Percentiles rank a stretch among this genome's conserved stretches.
These are phyloP conservation scores for Rhizophlyctis rosea DNA, from an alignment of 192 early-diverging fungal genomes.

Conservation along the genomic window DNA sequence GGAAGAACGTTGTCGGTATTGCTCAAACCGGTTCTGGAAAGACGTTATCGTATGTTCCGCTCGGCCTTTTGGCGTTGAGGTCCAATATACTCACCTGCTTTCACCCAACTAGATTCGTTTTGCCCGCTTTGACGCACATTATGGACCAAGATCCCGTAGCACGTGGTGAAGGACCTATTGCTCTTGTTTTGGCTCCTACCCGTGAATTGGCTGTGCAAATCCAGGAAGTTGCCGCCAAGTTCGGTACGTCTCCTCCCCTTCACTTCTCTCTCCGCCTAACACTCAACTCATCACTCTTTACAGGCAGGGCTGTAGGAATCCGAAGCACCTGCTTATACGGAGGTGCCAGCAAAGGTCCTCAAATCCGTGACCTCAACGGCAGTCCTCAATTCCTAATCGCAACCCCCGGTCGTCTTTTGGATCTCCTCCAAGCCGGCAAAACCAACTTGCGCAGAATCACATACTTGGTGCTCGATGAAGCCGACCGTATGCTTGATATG, in stretches of 20 bases:
- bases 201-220: slow-evolving; percentile 96
- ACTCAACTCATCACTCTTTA: too few relatives aligned
- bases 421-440: slow-evolving; percentile 78
- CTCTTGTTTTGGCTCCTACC: slow-evolving; percentile 94
- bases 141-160: slow-evolving; percentile 82
- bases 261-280: too few relatives aligned
- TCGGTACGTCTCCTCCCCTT: too few relatives aligned
- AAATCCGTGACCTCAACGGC: slow-evolving; percentile 91
- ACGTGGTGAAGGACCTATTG: slow-evolving; percentile 92
- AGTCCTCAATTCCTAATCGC: slow-evolving; percentile 93
- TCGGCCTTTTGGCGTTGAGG: background rate
- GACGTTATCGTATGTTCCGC: background rate
- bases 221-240: slow-evolving; percentile 87
- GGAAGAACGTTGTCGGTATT: slow-evolving; percentile 94
- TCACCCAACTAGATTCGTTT: slow-evolving; percentile 92
- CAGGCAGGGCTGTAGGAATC: slow-evolving; percentile 81
- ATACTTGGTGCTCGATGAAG: slow-evolving; percentile 84
- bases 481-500: slow-evolving; percentile 99
- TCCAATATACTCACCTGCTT: slow-evolving; percentile 85
- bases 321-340: slow-evolving; percentile 94
- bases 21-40: slow-evolving; percentile 98
- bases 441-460: slow-evolving; percentile 66
- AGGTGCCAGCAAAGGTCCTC: slow-evolving; percentile 91
- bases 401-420: slow-evolving; percentile 89
- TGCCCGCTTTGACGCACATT: slow-evolving; percentile 95